Evolutionary conservation across 192 early-diverging fungal genomes (phyloP), one percentile per base, ranked within the genome.

Genomic region (Backusella mclennaniae): DNA sequence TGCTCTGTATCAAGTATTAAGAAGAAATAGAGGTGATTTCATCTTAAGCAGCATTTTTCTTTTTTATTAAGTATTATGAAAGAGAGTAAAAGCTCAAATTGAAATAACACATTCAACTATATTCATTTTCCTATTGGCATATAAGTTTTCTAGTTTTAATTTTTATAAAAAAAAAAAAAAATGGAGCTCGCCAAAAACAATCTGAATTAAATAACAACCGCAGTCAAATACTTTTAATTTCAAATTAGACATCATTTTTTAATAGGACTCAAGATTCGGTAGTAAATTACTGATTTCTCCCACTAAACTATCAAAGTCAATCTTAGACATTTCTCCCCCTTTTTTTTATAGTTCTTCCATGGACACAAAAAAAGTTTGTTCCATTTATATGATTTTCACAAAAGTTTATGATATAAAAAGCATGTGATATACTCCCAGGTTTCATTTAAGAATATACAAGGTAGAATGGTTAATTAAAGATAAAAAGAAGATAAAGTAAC

Each of bases 371-470:
- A 63, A 8, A 29, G 23, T 14, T 29, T 63, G 56, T 63, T 63
- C 56, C 9, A 23, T 63, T 49, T 49, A 63, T 63, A 63, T 63
- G 56, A 63, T 63, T 63, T 63, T 63, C 56, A 63, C 23, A 63
- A 29, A 12, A 63, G 5, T 59, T 63, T 11, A 26, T 63, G 23
- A 4, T 63, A 23, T 63, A 29, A 63, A 63, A 63, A 29, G 56
- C 56, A 63, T 63, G 23, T 63, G 56, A 63, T 63, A 14, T 63
- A 63, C 26, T 29, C 56, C 9, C 12, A 63, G 23, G 8, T 29
- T 59, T 59, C 7, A 59, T 59, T 23, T 59, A 12, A 59, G 12
- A 9, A 59, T 59, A 23, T 26, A 11, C 23, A 59, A 23, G 21
- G 53, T 56, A 56, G 19, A 56, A 1, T 56, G 3, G n/a, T 56